Percentiles rank a stretch among this genome's conserved stretches.
phyloP scores from a whole-genome alignment of 2,329 filamentous ascomycete genomes.

The Xylariaceae sp. region DNA sequence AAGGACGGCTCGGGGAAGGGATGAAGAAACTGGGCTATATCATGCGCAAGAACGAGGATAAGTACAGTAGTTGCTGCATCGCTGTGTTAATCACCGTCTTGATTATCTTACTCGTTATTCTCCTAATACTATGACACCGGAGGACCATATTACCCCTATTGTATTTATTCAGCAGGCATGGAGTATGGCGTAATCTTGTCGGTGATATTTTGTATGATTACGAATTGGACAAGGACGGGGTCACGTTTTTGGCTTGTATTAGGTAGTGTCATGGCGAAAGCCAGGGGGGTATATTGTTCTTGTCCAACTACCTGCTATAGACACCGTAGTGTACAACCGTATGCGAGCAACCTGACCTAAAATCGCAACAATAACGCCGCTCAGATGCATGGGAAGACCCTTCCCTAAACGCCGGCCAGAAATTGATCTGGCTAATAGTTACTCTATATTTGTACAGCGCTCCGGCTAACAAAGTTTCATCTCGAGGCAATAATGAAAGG shows the following conservation, averaged over 20 bases:
- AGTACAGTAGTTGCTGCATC: slow-evolving; percentile 85
- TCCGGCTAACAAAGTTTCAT: too few species aligned
- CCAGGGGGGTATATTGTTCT: background rate
- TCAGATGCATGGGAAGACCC: too few species aligned
- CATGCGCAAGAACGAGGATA: slow-evolving; percentile 86
- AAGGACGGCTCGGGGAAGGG: slow-evolving; percentile 77
- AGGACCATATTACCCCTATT: background rate
- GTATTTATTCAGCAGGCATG: background rate
- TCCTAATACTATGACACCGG: slow-evolving; percentile 54
- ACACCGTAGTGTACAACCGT: too few species aligned
- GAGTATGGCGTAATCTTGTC: background rate
- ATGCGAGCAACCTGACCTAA: too few species aligned
- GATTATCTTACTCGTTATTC: slow-evolving; percentile 77
- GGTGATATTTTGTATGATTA: background rate
- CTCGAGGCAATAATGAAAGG: too few species aligned
- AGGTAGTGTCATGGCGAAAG: background rate
- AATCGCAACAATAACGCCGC: too few species aligned
- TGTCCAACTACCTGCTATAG: background rate
- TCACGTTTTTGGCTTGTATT: background rate
- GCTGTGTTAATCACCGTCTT: slow-evolving; percentile 81
- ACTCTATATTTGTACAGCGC: slow-evolving; percentile 10
- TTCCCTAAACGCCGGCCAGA: too few species aligned
- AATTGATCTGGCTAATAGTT: background rate
- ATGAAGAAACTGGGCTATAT: slow-evolving; percentile 83
- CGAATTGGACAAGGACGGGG: background rate